phyloP scores from a whole-genome alignment of 495 filamentous ascomycete genomes.

The Aspergillus ellipticus region DNA sequence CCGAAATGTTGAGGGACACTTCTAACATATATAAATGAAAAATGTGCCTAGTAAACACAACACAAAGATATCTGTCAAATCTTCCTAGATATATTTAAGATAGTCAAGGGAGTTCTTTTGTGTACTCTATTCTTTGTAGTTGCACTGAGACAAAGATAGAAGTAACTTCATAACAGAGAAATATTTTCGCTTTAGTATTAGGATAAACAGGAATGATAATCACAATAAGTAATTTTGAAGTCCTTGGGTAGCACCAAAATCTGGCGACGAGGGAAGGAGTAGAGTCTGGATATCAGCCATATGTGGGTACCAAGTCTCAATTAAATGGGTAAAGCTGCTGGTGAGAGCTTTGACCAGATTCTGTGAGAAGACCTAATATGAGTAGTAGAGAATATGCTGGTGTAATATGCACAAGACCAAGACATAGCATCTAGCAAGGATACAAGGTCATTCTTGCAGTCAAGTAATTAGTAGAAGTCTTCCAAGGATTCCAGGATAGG shows the following conservation, averaged over 20 bases:
- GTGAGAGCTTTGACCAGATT: background rate
- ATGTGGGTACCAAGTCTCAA: constrained; percentile 6
- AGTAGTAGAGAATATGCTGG: constrained; percentile 3
- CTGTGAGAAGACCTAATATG: background rate
- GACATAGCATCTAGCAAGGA: constrained; percentile 13
- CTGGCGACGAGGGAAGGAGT: constrained; percentile 3
- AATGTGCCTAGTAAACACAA: background rate
- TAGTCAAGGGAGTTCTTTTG: background rate
- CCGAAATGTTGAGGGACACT: background rate
- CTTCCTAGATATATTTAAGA: background rate
- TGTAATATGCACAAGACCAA: constrained; percentile 16
- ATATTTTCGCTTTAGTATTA: background rate
- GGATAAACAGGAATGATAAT: background rate
- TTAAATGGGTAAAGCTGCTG: constrained; percentile 8
- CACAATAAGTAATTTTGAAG: background rate
- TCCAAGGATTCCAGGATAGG: constrained; percentile 2
- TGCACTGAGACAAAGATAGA: background rate
- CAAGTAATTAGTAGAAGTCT: background rate
- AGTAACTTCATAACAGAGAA: background rate
- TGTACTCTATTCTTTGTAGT: background rate
- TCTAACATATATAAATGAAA: background rate
- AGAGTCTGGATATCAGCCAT: background rate
- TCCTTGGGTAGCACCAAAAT: background rate
- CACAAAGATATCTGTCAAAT: background rate
- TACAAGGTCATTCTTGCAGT: constrained; percentile 13